Evolutionary conservation across 2,329 filamentous ascomycete genomes (phyloP), one percentile per base, ranked within the genome.

Genomic region (Domatiomyces catenatus): DNA sequence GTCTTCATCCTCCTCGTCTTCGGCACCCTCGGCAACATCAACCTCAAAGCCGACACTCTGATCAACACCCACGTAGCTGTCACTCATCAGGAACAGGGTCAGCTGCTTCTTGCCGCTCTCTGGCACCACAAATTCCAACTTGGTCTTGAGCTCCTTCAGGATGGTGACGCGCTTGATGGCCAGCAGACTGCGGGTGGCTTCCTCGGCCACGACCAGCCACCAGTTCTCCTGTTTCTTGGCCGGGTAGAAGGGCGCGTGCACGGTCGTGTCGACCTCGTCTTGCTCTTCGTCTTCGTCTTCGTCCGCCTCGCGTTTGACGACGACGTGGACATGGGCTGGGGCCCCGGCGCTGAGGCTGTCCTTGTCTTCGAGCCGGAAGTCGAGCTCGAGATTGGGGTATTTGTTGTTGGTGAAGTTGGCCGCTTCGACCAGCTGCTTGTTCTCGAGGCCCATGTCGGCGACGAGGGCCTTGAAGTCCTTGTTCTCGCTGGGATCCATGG

Each of bases 181-280:
- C 52, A 96, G 73, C 55, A 98, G 72, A 56, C 76, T 89, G 72
- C 87, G 90, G 42, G 84, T 86, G 65, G 80, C 84, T 70, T 95
- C 88, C 60, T 96, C 89, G 26, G 89, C 90, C 32, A 98, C 86
- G 18, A 98, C 86, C 50, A 98, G 71, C 92, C 92, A 98, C 89
- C 89, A 98, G 64, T 92, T 94, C 75, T 98, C 92, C 72, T 86
- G 83, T 75, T 98, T 98, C 67, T 84, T 83, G 47, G 68, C 74
- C 0, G 92, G 89, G 65, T 92, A 98, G 74, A 96, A 98, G 0
- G 92, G 92, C 48, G 90, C 89, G 64, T 96, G 89, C 1, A 96
- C 93, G 1, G 81, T 83, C 1, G 83, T 78, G 64, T 95, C 87
- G 15, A 84, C 77, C 57, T 54, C 50, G 4, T 51, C 51, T 1